Evolutionary conservation across 1,284 basidiomycete species (phyloP).

Genomic region (Xanthoconium separans): DNA sequence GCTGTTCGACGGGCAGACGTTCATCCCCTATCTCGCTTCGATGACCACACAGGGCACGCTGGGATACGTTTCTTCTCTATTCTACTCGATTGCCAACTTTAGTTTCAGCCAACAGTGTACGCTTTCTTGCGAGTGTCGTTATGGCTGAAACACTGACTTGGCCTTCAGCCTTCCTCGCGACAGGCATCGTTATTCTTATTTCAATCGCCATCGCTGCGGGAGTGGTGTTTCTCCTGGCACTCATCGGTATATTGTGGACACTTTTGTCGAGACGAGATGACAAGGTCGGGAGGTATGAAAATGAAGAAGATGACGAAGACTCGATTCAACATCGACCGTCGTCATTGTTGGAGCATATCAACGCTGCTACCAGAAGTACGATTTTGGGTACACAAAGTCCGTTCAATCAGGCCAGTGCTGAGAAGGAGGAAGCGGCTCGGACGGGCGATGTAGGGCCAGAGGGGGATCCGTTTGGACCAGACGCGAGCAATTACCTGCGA

Average conservation of each 20-base stretch:
- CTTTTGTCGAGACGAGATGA: slow-evolving; percentile 80
- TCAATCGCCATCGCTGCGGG: slow-evolving; percentile 96
- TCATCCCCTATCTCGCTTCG: slow-evolving; percentile 84
- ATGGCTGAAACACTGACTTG: slow-evolving; percentile 12
- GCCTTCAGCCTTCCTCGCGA: slow-evolving; percentile 76
- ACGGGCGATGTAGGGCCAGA: slow-evolving; percentile 29
- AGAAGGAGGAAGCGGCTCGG: slow-evolving; percentile 54
- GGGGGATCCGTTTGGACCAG: slow-evolving; percentile 58
- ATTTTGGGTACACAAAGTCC: slow-evolving; percentile 61
- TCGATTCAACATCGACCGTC: slow-evolving; percentile 74
- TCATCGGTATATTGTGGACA: slow-evolving; percentile 88
- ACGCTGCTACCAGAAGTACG: slow-evolving; percentile 79
- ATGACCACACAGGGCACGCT: slow-evolving; percentile 64
- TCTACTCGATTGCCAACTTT: slow-evolving; percentile 78
- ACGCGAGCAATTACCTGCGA: slow-evolving; percentile 70
- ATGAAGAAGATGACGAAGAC: slow-evolving; percentile 72
- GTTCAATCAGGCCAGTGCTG: slow-evolving; percentile 45
- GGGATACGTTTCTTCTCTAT: slow-evolving; percentile 77
- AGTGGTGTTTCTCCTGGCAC: slow-evolving; percentile 87
- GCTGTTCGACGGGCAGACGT: slow-evolving; percentile 82
- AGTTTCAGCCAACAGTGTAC: slow-evolving; percentile 71
- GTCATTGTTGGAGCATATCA: slow-evolving; percentile 82
- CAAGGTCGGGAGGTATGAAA: slow-evolving; percentile 58
- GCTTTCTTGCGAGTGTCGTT: slow-evolving; percentile 29
- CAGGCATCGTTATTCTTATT: slow-evolving; percentile 93